Conservation (phyloP, 768 basidiomycete genomes). For the Tricholoma flavovirens region DNA sequence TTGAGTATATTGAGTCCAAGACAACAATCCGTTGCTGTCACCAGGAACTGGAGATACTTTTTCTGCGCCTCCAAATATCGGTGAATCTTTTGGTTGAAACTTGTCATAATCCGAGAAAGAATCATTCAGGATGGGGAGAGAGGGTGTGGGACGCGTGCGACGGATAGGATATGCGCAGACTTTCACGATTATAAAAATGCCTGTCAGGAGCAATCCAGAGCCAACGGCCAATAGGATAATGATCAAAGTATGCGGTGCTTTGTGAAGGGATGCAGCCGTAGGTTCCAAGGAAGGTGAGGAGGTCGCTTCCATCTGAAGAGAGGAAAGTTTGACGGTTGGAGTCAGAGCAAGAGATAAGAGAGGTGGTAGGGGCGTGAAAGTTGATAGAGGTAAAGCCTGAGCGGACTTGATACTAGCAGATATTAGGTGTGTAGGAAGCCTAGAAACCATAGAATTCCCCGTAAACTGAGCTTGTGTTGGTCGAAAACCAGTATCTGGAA, state of each 20-base stretch:
- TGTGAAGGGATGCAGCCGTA: conserved; percentile 20
- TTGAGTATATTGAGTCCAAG: conserved; percentile 51
- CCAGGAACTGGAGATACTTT: conserved; percentile 39
- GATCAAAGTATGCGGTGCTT: conserved; percentile 37
- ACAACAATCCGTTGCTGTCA: conserved; percentile 44
- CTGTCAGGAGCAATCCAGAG: conserved; percentile 41
- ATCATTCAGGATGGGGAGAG: conserved; percentile 67
- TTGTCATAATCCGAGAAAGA: conserved; percentile 41
- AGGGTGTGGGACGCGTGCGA: conserved; percentile 59
- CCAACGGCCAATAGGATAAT: conserved; percentile 53
- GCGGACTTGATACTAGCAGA: conserved; percentile 8
- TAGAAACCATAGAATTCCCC: conserved; percentile 24
- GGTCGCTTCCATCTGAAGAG: conserved; percentile 8
- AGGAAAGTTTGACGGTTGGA: conserved; percentile 10
- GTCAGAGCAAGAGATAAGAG: conserved; percentile 15
- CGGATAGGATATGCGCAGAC: conserved; percentile 45
- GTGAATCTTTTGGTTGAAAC: conserved; percentile 52
- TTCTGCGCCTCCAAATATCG: conserved; percentile 76
- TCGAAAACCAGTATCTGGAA: conserved; percentile 37
- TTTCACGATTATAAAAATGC: conserved; percentile 41
- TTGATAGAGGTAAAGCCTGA: conserved; percentile 10
- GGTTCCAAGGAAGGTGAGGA: conserved; percentile 11
- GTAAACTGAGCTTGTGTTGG: conserved; percentile 14
- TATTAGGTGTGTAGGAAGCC: conserved; percentile 12
- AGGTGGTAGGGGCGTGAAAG: conserved; percentile 22